phyloP scores from a whole-genome alignment of 129 eudicot species.

The Apium graveolens region DNA sequence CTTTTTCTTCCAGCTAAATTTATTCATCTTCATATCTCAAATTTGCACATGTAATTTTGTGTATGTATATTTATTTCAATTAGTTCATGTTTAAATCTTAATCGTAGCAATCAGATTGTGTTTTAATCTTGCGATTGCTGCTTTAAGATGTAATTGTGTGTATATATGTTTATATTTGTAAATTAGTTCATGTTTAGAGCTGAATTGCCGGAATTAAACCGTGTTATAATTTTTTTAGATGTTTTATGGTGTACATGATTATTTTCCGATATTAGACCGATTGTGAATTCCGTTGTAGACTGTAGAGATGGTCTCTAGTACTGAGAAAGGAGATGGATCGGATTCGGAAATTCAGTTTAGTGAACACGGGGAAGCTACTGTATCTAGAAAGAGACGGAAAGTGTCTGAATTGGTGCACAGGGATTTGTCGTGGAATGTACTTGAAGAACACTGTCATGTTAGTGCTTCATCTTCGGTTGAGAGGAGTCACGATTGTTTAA shows the following conservation, averaged over 20 bases:
- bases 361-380: background rate
- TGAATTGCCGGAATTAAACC: background rate
- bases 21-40: background rate
- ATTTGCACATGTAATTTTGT: background rate
- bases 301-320: conserved; percentile 14
- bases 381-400: conserved; percentile 15
- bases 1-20: background rate
- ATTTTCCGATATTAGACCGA: background rate
- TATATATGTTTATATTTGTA: background rate
- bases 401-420: background rate
- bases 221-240: too few relatives aligned
- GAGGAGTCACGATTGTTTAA: background rate
- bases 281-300: background rate
- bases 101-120: background rate
- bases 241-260: background rate
- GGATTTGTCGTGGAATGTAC: background rate
- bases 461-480: conserved; percentile 6
- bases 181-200: background rate
- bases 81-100: background rate
- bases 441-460: background rate
- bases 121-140: background rate
- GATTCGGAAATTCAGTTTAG: background rate
- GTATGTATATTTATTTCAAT: background rate
- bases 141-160: background rate
- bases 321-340: background rate